Conservation (phyloP, 2,329 filamentous ascomycete species). For the Colletotrichum cuscutae region DNA sequence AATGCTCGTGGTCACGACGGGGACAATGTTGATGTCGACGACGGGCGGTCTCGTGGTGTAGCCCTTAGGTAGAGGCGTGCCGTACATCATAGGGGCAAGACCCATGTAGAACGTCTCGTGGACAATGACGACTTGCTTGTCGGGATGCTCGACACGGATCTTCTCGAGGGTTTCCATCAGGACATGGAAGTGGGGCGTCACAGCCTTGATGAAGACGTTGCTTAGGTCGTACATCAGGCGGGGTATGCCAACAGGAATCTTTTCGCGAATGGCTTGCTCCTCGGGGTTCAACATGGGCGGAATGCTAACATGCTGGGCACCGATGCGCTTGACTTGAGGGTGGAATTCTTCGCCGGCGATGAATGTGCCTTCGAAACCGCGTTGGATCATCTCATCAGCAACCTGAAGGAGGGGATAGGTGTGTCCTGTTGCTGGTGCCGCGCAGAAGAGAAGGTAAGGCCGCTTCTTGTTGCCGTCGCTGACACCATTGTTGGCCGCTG, state of each 20-base stretch:
- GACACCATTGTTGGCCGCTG: slow-evolving; percentile 4
- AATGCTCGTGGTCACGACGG: slow-evolving; percentile 48
- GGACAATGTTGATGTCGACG: slow-evolving; percentile 52
- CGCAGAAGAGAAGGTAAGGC: slow-evolving; percentile 43
- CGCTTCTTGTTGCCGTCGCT: slow-evolving; percentile 32
- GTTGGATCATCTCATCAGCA: slow-evolving; percentile 47
- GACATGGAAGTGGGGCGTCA: slow-evolving; percentile 44
- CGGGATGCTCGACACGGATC: slow-evolving; percentile 44
- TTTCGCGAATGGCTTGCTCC: slow-evolving; percentile 34
- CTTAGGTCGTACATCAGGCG: slow-evolving; percentile 47
- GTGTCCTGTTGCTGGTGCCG: slow-evolving; percentile 45
- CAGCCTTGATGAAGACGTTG: slow-evolving; percentile 45
- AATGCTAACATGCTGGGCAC: slow-evolving; percentile 47
- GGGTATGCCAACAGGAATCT: slow-evolving; percentile 37
- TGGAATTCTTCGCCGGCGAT: slow-evolving; percentile 50
- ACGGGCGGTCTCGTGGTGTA: slow-evolving; percentile 47
- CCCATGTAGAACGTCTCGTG: slow-evolving; percentile 52
- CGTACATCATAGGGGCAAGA: slow-evolving; percentile 48
- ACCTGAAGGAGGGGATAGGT: slow-evolving; percentile 44
- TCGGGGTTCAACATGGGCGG: slow-evolving; percentile 32
- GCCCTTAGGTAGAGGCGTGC: slow-evolving; percentile 49
- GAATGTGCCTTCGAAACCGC: slow-evolving; percentile 55
- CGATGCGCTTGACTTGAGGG: slow-evolving; percentile 46
- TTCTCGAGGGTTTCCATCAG: slow-evolving; percentile 48
- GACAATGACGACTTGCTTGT: slow-evolving; percentile 54